Base-by-base conservation (phyloP, 2,329 filamentous ascomycete genomes). In the Cordyceps fumosorosea region DNA sequence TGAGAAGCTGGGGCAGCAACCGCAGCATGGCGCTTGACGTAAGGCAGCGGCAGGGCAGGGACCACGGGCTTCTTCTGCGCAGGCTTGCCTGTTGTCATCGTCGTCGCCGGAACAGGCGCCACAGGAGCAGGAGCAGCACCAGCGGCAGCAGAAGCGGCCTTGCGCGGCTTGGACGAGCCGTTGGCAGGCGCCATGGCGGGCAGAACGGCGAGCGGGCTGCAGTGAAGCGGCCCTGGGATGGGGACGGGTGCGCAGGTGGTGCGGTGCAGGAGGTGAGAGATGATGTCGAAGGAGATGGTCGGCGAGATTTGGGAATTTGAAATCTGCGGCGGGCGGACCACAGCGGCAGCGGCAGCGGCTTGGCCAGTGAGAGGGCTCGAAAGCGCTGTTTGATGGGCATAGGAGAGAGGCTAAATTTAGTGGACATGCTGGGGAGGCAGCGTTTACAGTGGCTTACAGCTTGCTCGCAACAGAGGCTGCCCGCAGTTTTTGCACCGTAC, bases 11-110 rank as follows among this genome's bases (percentile, higher is more conserved):
- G 3, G 16, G 73, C 69, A 24, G 71, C 67, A 12, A 71, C 67
- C 44, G 73, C 71, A 62, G 72, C 71, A 66, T 76, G 71, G 62
- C 75, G 74, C 66, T 75, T 77, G 56, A 74, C 69, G 64, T 75
- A 71, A 20, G 73, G 73, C 64, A 77, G 66, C 55, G 76, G 76
- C 52, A 77, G 72, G 61, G 71, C 76, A 63, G 76, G 75, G 62
- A 74, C 68, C 47, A 77, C 69, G 54, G 73, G 69, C 65, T 73
- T 75, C 58, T 57, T 64, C 52, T 60, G 58, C 53, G 62, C 69
- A 64, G 62, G 66, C 68, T 59, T 71, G 69, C 32, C 34, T 32
- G 37, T 52, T 14, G 22, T 55, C 50, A 56, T 52, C 40, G 58
- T 40, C 37, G 58, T 34, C 29, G 52, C 26, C 29, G 29, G 29